Evolutionary conservation across 169 alveolate genomes (phyloP).

Genomic region (Neospora caninum): DNA sequence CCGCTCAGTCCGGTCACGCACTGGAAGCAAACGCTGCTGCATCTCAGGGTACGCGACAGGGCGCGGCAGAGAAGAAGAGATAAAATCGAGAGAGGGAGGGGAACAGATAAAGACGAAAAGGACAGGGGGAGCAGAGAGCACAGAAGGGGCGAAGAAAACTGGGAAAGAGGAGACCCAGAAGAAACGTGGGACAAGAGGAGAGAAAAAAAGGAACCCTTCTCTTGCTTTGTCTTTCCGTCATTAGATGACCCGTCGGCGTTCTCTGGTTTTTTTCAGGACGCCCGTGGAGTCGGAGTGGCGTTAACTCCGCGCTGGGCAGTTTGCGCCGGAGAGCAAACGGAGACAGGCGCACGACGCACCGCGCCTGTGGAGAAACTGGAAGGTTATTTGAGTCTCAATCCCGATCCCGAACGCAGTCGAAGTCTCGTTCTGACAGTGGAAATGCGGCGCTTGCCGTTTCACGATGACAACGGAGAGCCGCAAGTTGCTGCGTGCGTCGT

Average conservation of each 20-base stretch:
- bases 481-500: background rate
- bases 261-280: background rate
- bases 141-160: background rate
- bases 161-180: background rate
- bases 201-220: background rate
- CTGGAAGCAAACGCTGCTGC: constrained; percentile 62
- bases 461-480: background rate
- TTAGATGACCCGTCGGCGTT: too few relatives aligned
- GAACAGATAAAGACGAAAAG: too few relatives aligned
- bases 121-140: too few relatives aligned
- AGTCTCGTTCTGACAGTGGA: constrained; percentile 39
- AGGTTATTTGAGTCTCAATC: constrained; percentile 40
- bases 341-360: background rate
- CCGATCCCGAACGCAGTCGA: constrained; percentile 34
- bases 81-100: too few relatives aligned
- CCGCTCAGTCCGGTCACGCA: constrained; percentile 42
- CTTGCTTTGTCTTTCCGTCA: background rate
- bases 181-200: background rate
- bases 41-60: constrained; percentile 12
- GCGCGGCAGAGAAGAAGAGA: background rate
- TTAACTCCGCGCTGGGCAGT: background rate
- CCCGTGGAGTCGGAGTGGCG: background rate
- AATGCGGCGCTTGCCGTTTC: background rate
- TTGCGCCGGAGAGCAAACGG: background rate
- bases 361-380: background rate